phyloP scores from a whole-genome alignment of 73 alveolate genomes.

The Stentor coeruleus region DNA sequence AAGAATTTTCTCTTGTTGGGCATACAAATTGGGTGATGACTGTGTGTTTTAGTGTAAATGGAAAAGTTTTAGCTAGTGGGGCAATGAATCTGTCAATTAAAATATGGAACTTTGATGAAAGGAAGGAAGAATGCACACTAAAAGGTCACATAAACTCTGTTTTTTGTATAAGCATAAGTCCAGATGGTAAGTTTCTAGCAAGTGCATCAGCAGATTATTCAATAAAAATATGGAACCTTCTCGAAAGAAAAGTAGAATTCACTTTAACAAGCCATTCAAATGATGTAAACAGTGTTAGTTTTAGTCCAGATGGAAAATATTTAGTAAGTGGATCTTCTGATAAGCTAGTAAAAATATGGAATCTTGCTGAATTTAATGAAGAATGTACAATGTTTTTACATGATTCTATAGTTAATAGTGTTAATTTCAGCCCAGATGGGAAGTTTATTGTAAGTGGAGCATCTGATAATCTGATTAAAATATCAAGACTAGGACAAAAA shows the following conservation, averaged over 20 bases:
- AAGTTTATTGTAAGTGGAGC: not conserved
- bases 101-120: not conserved
- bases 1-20: not conserved
- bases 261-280: not conserved
- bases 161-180: not conserved
- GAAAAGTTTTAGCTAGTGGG: not conserved
- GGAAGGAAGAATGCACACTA: not conserved
- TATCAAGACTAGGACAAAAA: not conserved
- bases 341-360: not conserved
- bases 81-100: not conserved
- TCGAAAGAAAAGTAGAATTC: not conserved
- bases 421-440: not conserved
- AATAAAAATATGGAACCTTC: not conserved
- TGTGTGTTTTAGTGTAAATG: not conserved
- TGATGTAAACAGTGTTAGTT: not conserved
- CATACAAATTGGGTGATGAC: not conserved
- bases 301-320: not conserved
- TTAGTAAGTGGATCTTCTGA: not conserved
- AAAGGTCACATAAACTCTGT: not conserved
- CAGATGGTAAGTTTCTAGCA: not conserved
- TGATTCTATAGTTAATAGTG: not conserved
- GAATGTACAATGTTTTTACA: not conserved
- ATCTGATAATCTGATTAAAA: not conserved
- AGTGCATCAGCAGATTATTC: not conserved
- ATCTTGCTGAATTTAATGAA: not conserved